phyloP scores from a whole-genome alignment of 2,329 filamentous ascomycete species.

The Metarhizium sp. region DNA sequence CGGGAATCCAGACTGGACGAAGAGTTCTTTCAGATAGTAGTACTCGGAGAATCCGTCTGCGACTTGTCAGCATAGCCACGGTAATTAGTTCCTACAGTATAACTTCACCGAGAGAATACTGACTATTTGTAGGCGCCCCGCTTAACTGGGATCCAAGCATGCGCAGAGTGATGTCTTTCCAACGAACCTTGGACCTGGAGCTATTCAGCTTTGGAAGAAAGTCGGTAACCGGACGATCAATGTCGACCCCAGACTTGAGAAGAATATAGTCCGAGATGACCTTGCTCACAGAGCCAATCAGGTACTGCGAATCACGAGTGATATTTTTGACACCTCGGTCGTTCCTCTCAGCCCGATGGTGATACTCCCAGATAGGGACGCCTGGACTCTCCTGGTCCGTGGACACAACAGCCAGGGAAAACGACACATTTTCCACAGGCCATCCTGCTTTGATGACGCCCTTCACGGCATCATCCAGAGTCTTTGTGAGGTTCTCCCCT shows the following conservation, averaged over 20 bases:
- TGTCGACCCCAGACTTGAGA: slow-evolving; percentile 23
- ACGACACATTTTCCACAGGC: slow-evolving; percentile 25
- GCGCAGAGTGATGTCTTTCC: slow-evolving; percentile 27
- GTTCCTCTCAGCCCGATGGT: slow-evolving; percentile 26
- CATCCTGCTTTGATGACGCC: slow-evolving; percentile 25
- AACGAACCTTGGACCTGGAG: slow-evolving; percentile 17
- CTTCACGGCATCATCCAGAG: slow-evolving; percentile 20
- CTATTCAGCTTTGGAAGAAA: slow-evolving; percentile 23
- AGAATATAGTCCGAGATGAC: slow-evolving; percentile 27
- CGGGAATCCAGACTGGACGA: slow-evolving; percentile 27
- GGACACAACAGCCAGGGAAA: slow-evolving; percentile 27
- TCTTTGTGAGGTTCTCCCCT: slow-evolving; percentile 16
- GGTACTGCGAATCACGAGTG: slow-evolving; percentile 27
- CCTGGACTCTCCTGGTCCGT: slow-evolving; percentile 16
- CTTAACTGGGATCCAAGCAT: slow-evolving; percentile 27
- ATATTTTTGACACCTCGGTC: slow-evolving; percentile 22
- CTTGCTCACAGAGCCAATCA: slow-evolving; percentile 31
- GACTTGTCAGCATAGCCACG: not conserved
- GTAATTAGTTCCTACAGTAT: not conserved
- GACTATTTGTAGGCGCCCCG: slow-evolving; percentile 27
- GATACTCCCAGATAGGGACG: slow-evolving; percentile 30
- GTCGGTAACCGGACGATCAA: slow-evolving; percentile 22
- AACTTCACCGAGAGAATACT: slow-evolving; percentile 4
- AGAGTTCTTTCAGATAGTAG: slow-evolving; percentile 25
- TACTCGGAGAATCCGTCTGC: slow-evolving; percentile 26